Base-by-base conservation (phyloP, 2,329 filamentous ascomycete species). In the Ophiostoma australiae region DNA sequence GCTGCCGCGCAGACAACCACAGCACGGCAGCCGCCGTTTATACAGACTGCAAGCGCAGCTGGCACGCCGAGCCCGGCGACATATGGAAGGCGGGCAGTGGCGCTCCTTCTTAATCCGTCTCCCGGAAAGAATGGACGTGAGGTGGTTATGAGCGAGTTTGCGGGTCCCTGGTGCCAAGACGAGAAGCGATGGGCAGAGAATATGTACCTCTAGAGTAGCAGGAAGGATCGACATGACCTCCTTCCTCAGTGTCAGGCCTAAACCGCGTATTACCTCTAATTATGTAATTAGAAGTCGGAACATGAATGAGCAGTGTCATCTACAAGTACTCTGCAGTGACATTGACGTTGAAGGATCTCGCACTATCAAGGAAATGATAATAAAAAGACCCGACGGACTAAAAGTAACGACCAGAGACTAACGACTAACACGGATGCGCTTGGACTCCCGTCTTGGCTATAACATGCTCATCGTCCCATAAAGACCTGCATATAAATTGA, bases 61-160 rank as follows among this genome's bases (percentile, higher is more conserved):
- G 4, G 44, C 44, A 8, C 4, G 13, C 58, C 58, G 58, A 63
- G 58, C 13, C 58, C 4, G 58, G 27, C 20, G 27, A 33, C 58
- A 58, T 15, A 15, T 31, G 8, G 15, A 31, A 20, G 27, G 4
- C 20, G 27, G 11, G 4, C 0, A 17, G 27, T 63, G 27, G 58
- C 15, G 15, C 15, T 63, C 13, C 6, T 13, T 17, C 52, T 27
- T 48, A 6, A 3, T n/a, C 17, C 52, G 8, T 58, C 23, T 27
- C 23, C 10, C 23, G 27, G 11, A 61, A 20, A n/a, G 58, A 27
- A 17, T 33, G 27, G 58, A 0, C 0, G 39, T 41, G 66, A 44
- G 66, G 37, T 48, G 23, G 20, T 41, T 44, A 55, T 71, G 70
- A 71, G 70, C 67, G 67, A 71, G 67, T 69, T 71, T 71, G 67